Conservation (phyloP, 139 green algal species). For the Chlorella sp. region DNA sequence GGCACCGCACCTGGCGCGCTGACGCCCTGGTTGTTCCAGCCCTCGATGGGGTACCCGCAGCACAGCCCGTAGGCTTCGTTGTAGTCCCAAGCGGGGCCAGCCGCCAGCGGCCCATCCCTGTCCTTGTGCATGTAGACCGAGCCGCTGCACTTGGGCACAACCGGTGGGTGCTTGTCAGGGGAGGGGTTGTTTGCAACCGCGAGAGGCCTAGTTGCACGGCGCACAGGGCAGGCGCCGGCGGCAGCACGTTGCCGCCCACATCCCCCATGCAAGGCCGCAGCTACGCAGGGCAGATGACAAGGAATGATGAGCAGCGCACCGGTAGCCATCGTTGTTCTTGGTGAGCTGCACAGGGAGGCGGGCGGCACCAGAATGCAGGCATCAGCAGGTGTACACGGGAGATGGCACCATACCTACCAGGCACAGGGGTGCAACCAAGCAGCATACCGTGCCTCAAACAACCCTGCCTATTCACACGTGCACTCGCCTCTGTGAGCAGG, state of each 20-base stretch:
- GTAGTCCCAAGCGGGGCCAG: slow-evolving; percentile 46
- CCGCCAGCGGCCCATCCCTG: slow-evolving; percentile 16
- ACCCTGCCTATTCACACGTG: too few relatives aligned
- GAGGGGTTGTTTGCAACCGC: background rate
- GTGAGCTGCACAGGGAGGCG: slow-evolving; percentile 30
- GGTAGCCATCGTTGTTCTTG: slow-evolving; percentile 69
- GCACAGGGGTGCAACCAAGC: too few relatives aligned
- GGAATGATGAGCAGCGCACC: background rate
- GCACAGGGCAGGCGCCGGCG: too few relatives aligned
- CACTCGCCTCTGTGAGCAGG: slow-evolving; percentile 41
- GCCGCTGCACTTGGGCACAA: slow-evolving; percentile 6
- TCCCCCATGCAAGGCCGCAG: too few relatives aligned
- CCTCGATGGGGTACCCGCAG: slow-evolving; percentile 83
- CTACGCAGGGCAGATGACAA: too few relatives aligned
- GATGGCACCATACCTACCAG: too few relatives aligned
- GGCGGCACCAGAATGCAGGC: background rate
- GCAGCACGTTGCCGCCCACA: too few relatives aligned
- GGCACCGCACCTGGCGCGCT: slow-evolving; percentile 37
- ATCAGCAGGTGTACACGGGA: background rate
- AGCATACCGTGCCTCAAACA: too few relatives aligned
- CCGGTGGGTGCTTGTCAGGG: too few relatives aligned
- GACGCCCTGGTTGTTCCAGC: slow-evolving; percentile 41
- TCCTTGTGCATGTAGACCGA: slow-evolving; percentile 52
- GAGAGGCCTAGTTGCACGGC: background rate
- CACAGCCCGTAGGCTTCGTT: slow-evolving; percentile 77